These are phyloP conservation scores for Leucogyrophana mollusca DNA, from an alignment of 768 basidiomycete species.

Conservation along the genomic window DNA sequence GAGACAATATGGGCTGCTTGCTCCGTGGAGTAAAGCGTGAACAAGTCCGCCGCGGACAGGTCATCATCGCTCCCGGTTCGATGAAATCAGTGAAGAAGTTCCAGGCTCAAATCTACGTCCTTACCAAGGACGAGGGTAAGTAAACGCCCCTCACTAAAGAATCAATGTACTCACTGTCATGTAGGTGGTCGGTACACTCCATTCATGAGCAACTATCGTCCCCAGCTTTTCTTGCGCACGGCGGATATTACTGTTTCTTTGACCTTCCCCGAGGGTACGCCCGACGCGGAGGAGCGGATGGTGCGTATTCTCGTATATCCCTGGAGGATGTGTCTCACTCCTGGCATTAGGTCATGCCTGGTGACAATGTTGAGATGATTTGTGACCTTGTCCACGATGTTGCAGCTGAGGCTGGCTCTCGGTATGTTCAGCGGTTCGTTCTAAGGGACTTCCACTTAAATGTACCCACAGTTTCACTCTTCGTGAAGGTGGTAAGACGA, in stretches of 20 bases:
- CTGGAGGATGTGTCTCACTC: too few relatives aligned
- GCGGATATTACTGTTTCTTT: constrained; percentile 87
- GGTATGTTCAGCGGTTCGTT: constrained; percentile 37
- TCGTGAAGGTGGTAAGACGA: constrained; percentile 91
- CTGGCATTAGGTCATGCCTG: constrained; percentile 80
- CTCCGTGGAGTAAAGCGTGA: constrained; percentile 97
- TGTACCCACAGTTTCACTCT: constrained; percentile 70
- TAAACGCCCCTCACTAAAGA: constrained; percentile 45
- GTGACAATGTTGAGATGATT: constrained; percentile 94
- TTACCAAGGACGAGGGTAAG: constrained; percentile 40
- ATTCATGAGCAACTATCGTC: constrained; percentile 92
- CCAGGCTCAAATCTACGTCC: constrained; percentile 84
- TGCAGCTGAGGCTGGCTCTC: constrained; percentile 84
- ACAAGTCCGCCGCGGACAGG: constrained; percentile 90
- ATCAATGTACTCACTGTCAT: constrained; percentile 51
- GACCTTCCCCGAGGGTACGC: constrained; percentile 83
- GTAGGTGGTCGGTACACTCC: constrained; percentile 79
- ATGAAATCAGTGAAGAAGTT: constrained; percentile 96
- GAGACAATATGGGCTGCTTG: constrained; percentile 98
- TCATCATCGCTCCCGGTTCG: constrained; percentile 83
- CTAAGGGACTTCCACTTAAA: constrained; percentile 5
- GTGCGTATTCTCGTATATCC: constrained; percentile 45
- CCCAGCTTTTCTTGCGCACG: constrained; percentile 94
- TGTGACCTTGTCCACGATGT: constrained; percentile 82
- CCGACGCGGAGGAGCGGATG: constrained; percentile 85